phyloP scores from a whole-genome alignment of 345 rosid genomes.

The Cardamine resedifolia region DNA sequence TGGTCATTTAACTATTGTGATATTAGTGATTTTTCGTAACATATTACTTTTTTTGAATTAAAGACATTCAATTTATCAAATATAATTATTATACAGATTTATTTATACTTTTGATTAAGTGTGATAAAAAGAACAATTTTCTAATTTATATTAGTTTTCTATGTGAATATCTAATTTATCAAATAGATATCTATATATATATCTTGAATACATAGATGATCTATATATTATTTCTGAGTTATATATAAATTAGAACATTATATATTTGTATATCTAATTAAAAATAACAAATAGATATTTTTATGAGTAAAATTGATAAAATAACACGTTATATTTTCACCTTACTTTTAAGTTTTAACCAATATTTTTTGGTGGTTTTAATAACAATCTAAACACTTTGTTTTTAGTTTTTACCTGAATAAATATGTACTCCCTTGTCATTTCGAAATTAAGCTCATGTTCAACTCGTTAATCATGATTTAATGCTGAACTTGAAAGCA shows the following conservation, averaged over 20 bases:
- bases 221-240: not conserved
- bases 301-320: not conserved
- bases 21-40: no score
- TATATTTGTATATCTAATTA: not conserved
- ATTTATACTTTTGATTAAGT: no score
- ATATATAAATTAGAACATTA: not conserved
- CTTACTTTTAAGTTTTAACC: no score
- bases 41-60: no score
- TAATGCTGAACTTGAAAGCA: not conserved
- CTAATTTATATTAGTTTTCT: no score
- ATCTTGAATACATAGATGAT: no score
- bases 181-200: no score
- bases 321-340: no score
- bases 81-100: not conserved
- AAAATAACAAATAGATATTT: not conserved
- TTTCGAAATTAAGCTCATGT: not conserved
- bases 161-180: not conserved
- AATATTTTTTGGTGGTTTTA: not conserved
- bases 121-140: no score
- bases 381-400: not conserved
- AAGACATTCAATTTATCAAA: no score
- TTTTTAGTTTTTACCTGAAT: not conserved
- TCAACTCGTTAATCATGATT: not conserved
- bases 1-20: not conserved
- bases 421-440: not conserved